phyloP scores from a whole-genome alignment of 192 early-diverging fungal genomes.

The Coemansia sp. region DNA sequence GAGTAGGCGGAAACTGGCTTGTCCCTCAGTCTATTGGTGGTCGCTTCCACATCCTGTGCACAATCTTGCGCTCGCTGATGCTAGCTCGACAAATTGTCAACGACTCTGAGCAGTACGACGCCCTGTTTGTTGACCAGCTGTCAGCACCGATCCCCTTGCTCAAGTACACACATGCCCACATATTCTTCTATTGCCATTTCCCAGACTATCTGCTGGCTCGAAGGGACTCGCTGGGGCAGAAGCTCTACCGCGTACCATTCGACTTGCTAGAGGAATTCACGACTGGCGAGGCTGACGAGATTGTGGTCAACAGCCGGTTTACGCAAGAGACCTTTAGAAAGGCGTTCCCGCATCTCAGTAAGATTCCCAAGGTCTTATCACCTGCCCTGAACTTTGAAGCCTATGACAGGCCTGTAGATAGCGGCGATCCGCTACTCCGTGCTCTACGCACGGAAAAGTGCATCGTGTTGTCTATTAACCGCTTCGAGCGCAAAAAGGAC shows the following conservation, averaged over 20 bases:
- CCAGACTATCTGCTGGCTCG: slow-evolving; percentile 84
- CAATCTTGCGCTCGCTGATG: slow-evolving; percentile 75
- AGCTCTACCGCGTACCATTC: slow-evolving; percentile 78
- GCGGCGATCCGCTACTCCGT: slow-evolving; percentile 56
- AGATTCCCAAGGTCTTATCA: slow-evolving; percentile 73
- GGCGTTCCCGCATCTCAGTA: slow-evolving; percentile 70
- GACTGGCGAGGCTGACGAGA: slow-evolving; percentile 83
- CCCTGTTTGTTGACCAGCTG: slow-evolving; percentile 87
- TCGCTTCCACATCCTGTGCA: slow-evolving; percentile 78
- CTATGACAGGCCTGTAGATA: slow-evolving; percentile 68
- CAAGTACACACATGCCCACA: slow-evolving; percentile 65
- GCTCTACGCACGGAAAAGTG: slow-evolving; percentile 29
- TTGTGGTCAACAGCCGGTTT: slow-evolving; percentile 94
- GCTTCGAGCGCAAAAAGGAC: slow-evolving; percentile 97
- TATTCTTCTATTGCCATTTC: slow-evolving; percentile 97
- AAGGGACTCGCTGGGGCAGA: slow-evolving; percentile 64
- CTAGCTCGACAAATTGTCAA: slow-evolving; percentile 62
- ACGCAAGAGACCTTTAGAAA: slow-evolving; percentile 73
- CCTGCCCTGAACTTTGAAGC: slow-evolving; percentile 79
- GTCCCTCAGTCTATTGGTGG: slow-evolving; percentile 75
- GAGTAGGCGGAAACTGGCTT: slow-evolving; percentile 69
- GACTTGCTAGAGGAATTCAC: slow-evolving; percentile 86
- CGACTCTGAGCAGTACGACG: slow-evolving; percentile 63
- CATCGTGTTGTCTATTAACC: slow-evolving; percentile 80
- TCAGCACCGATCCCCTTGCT: slow-evolving; percentile 84